A percentile compares a stretch with the other conserved stretches of the same genome.
phyloP scores from a whole-genome alignment of 371 early-diverging fungal genomes.

The Haplosporangium sp. region DNA sequence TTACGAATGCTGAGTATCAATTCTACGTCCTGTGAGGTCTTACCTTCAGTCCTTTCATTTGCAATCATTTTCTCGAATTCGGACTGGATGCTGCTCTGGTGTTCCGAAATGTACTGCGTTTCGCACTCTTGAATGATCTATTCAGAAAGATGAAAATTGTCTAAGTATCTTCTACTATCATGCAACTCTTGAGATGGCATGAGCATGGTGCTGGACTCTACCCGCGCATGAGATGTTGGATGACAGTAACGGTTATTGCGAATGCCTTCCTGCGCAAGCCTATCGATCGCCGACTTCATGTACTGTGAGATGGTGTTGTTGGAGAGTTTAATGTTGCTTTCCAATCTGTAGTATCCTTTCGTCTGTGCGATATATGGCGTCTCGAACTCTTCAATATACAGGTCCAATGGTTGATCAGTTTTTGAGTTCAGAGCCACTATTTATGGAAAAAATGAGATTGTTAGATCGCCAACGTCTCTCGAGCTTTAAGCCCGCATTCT shows the following conservation, averaged over 20 bases:
- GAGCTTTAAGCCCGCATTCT: not conserved
- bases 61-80: slow-evolving; percentile 80
- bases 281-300: slow-evolving; percentile 71
- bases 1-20: too few species aligned
- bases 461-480: too few species aligned
- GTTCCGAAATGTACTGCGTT: slow-evolving; percentile 77
- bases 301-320: slow-evolving; percentile 71
- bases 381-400: slow-evolving; percentile 88
- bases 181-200: not conserved
- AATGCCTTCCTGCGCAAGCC: slow-evolving; percentile 39
- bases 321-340: slow-evolving; percentile 72
- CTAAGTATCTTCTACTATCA: not conserved
- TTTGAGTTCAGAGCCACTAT: slow-evolving; percentile 76
- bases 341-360: slow-evolving; percentile 76
- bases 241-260: slow-evolving; percentile 69
- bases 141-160: not conserved
- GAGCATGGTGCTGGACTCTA: slow-evolving; percentile 19
- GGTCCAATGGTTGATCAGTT: slow-evolving; percentile 73
- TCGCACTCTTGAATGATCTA: slow-evolving; percentile 80
- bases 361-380: slow-evolving; percentile 76
- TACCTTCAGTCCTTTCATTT: slow-evolving; percentile 73
- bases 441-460: not conserved
- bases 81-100: slow-evolving; percentile 71
- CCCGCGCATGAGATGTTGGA: slow-evolving; percentile 71
- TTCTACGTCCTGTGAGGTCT: not conserved